Base-by-base conservation (phyloP, 164 flowering plant species). In the Macadamia tetraphylla region DNA sequence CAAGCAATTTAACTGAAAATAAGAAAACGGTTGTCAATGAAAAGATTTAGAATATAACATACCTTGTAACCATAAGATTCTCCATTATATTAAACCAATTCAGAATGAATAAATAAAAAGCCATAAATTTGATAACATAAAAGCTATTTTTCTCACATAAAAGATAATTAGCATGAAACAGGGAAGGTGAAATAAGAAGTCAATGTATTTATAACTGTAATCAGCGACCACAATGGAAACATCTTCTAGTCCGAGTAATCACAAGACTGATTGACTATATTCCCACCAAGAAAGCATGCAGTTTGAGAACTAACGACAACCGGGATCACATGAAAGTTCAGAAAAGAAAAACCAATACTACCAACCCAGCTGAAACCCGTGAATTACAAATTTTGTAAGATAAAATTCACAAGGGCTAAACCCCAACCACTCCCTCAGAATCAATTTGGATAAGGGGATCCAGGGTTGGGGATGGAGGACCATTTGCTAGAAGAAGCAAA, bases 1-100 rank as follows among this genome's bases (percentile, higher is more conserved):
- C 98, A 62, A 94, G 98, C 76, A 94, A 70, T 78, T 94, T 91
- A 65, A 94, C 98, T 94, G 83, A 67, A 60, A 17, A 14, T 66
- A 68, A 32, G 23, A 43, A 14, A 49, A 32, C 17, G 8, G 35
- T 3, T 32, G 15, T 32, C 18, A 56, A 32, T 18, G 23, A 53
- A 71, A 71, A 32, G 11, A 61, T 53, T 17, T 14, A 4, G 6
- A 53, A 53, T 53, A 4, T 53, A 53, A 63, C 43, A 40, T 48
- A 29, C 31, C 14, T 10, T 10, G 2, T 4, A 49, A 14, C 15
- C 51, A 60, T 55, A 17, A 51, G 60, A 59, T 31, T 48, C 23
- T n/a, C 17, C 32, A 58, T 31, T 15, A 35, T 2, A 35, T 46
- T 48, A 61, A 32, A 31, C 3, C 29, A 29, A 17, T 53, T n/a